Evolutionary conservation across 257 asterid genomes (phyloP), one percentile per base, ranked within the genome.

Genomic region (Nicotiana otophora): DNA sequence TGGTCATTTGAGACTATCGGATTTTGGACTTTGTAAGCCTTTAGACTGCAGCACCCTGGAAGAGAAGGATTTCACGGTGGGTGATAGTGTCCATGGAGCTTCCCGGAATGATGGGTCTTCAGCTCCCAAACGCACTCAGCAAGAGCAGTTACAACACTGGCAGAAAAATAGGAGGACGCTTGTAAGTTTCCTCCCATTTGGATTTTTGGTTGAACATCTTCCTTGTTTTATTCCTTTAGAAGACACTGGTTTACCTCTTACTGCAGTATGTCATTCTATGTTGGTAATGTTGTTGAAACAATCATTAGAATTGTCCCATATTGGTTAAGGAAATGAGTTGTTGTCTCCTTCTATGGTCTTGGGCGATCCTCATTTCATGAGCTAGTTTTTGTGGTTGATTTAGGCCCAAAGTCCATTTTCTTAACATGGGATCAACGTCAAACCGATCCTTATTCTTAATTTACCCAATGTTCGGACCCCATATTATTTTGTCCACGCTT

Each of bases 11-110:
- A 89, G 99, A 85, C 86, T 96, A 81, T 96, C 99, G 36, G 99
- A 96, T 88, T 96, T 96, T 89, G 99, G 99, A 82, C 91, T 96
- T 81, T 96, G 99, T 91, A 96, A 96, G 83, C 99, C 99, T 84
- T 89, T 96, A 82, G 98, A 96, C 86, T 94, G 98, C 84, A 94
- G 97, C 88, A 90, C 93, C 55, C 68, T 96, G 83, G 86, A 92
- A 88, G 98, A 93, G 84, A 82, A 84, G 85, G 99, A 96, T 86
- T 93, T 96, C 84, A 79, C 95, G 20, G 92, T 89, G 67, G 92
- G 91, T 81, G 94, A 92, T n/a, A 86, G 70, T 86, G 34, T 23
- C 11, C 88, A 85, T 84, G 92, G 88, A 81, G 61, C 86, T 80
- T 88, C 92, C 82, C 87, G 62, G 87, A 84, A 82, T 53, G 92